A percentile compares a stretch with the other conserved stretches of the same genome.
Evolutionary conservation across 2,329 filamentous ascomycete species (phyloP).

Genomic region (Fusarium buharicum): DNA sequence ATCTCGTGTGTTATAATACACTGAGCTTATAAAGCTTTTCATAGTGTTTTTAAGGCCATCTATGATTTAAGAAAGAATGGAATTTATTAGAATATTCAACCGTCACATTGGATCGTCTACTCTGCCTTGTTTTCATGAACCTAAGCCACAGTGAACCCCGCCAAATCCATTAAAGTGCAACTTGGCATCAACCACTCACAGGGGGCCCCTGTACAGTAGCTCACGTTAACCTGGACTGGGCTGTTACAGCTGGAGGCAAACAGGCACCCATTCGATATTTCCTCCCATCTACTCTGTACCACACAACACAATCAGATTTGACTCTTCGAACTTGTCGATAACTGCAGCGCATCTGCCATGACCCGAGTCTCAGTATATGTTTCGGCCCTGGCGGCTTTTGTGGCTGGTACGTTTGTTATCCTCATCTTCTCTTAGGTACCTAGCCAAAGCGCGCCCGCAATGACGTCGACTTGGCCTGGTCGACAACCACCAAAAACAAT

Average conservation of each 20-base stretch:
- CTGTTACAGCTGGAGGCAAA: constrained; percentile 30
- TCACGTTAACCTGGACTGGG: neutral
- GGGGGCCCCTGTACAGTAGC: constrained; percentile 20
- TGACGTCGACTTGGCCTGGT: constrained; percentile 41
- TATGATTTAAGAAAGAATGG: too few species aligned
- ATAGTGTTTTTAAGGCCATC: too few species aligned
- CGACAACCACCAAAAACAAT: constrained; percentile 1
- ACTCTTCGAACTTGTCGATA: neutral
- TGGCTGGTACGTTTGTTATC: constrained; percentile 53
- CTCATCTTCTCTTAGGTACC: constrained; percentile 14
- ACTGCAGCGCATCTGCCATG: constrained; percentile 48
- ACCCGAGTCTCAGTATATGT: constrained; percentile 58
- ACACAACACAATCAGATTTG: neutral
- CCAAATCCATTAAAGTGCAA: constrained; percentile 33
- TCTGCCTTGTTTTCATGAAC: constrained; percentile 1
- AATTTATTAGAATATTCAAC: neutral
- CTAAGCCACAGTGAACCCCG: constrained; percentile 28
- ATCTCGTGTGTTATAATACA: too few species aligned
- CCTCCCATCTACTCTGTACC: constrained; percentile 20
- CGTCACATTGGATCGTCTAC: neutral
- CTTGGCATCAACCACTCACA: constrained; percentile 36
- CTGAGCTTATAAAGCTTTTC: too few species aligned
- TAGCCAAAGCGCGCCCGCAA: constrained; percentile 14
- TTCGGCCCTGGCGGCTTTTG: constrained; percentile 55
- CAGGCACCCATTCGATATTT: constrained; percentile 41